These are phyloP conservation scores for Vitis labrusca DNA, from an alignment of 164 flowering plant species.

Conservation along the genomic window DNA sequence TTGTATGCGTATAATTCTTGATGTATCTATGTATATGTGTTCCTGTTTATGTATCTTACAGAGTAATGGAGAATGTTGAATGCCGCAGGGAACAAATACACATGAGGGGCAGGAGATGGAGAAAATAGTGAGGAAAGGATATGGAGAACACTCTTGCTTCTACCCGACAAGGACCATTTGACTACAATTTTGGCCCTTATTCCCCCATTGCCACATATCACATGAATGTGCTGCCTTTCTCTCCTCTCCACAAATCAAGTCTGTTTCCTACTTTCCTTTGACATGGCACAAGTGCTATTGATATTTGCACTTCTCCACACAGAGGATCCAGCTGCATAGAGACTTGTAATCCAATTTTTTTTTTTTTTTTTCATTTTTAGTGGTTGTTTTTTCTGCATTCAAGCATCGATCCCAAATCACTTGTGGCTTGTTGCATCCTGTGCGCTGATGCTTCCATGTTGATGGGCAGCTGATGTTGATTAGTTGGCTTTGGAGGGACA, in stretches of 20 bases:
- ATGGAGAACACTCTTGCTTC: conserved; percentile 15
- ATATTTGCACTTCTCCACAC: conserved; percentile 2
- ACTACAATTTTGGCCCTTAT: conserved; percentile 21
- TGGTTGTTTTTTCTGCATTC: not conserved
- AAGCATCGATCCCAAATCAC: not conserved
- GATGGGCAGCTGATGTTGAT: no score
- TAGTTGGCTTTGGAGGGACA: not conserved
- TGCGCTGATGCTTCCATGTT: conserved; percentile 9
- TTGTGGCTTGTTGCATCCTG: not conserved
- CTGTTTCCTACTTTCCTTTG: not conserved
- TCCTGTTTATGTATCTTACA: no score
- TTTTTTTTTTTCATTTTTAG: not conserved
- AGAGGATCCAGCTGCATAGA: not conserved
- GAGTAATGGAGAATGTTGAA: not conserved
- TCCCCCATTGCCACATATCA: not conserved
- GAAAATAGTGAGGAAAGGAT: conserved; percentile 9
- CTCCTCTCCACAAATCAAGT: not conserved
- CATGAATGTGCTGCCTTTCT: conserved; percentile 15
- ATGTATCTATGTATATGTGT: no score
- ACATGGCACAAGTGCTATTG: not conserved
- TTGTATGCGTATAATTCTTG: no score
- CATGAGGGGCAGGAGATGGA: conserved; percentile 17
- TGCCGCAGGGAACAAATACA: conserved; percentile 22
- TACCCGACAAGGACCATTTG: conserved; percentile 21
- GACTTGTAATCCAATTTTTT: not conserved